Base-by-base conservation (phyloP, 148 eudicot genomes). In the Bassia scoparia region DNA sequence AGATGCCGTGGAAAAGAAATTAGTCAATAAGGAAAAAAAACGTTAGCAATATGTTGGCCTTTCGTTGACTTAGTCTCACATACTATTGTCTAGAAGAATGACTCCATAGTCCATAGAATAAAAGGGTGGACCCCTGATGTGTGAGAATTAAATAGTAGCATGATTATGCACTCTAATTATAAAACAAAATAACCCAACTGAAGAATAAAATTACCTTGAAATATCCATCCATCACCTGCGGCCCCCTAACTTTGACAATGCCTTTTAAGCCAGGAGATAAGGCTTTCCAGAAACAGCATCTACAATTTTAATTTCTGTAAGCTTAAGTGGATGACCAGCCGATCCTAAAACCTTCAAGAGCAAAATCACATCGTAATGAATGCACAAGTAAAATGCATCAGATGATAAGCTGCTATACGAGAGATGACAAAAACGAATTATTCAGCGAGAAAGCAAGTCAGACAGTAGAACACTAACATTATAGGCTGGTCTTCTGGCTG, bases 151-250 rank as follows among this genome's bases (percentile, higher is more conserved):
- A 33, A 16, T 27, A 31, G 55, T 61, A 61, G 66, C 66, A 20
- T 33, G 38, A 17, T 33, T 16, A 30, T 60, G 30, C 63, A 29
- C 20, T 60, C 35, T 30, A 61, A 34, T 7, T 37, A 61, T 61
- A n/a, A n/a, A 35, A 61, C 38, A 37, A 61, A 33, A 21, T 14
- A 17, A 61, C 21, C 21, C 30, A 58, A 55, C 9, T 52, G 61
- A 29, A 61, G 75, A 73, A 30, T 69, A 54, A 58, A 31, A 27
- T 23, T 82, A 95, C 99, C 99, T 87, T 91, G 81, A 87, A 91
- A 77, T 95, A 95, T 76, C 99, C 96, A 80, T 85, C 82, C 99
- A 95, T 95, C 77, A 95, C 87, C 80, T 86, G 90, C 63, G 93
- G 96, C 11, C 99, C 99, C 82, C 89, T 89, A 54, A 80, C 87